These are phyloP conservation scores for Mycena galopus DNA, from an alignment of 768 basidiomycete species.

Conservation along the genomic window DNA sequence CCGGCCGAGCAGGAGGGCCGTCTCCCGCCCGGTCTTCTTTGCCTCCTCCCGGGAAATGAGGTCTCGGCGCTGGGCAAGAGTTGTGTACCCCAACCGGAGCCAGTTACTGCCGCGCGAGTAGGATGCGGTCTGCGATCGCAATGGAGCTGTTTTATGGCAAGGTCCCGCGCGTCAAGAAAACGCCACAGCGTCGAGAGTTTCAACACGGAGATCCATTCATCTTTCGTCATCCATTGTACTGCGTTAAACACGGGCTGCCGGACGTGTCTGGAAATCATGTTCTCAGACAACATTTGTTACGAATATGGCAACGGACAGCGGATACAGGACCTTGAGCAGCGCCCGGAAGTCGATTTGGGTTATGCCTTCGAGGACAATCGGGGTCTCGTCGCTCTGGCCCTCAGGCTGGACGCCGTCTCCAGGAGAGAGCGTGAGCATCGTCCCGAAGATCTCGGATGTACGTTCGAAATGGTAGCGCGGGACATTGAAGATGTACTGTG, in stretches of 20 bases:
- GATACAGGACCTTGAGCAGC: constrained; percentile 42
- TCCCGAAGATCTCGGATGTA: constrained; percentile 49
- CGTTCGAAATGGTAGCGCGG: constrained; percentile 50
- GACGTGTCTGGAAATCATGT: neutral
- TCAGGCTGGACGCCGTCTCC: constrained; percentile 36
- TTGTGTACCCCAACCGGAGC: constrained; percentile 46
- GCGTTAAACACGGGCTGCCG: neutral
- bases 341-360: constrained; percentile 38
- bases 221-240: constrained; percentile 26
- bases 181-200: constrained; percentile 49
- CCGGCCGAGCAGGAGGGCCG: neutral
- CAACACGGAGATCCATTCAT: constrained; percentile 46
- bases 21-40: neutral
- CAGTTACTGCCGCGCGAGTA: constrained; percentile 49
- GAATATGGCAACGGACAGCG: constrained; percentile 35
- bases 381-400: constrained; percentile 36
- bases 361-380: constrained; percentile 44
- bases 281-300: too few species aligned
- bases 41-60: constrained; percentile 36
- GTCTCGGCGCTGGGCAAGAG: constrained; percentile 41
- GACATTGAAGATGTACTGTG: constrained; percentile 53
- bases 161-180: constrained; percentile 38
- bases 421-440: constrained; percentile 49
- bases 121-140: constrained; percentile 44
- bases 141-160: constrained; percentile 41